Percentiles rank a stretch among this genome's conserved stretches.
Evolutionary conservation across 1,139 yeast genomes (phyloP).

Genomic region (Lodderomyces elongisporus): DNA sequence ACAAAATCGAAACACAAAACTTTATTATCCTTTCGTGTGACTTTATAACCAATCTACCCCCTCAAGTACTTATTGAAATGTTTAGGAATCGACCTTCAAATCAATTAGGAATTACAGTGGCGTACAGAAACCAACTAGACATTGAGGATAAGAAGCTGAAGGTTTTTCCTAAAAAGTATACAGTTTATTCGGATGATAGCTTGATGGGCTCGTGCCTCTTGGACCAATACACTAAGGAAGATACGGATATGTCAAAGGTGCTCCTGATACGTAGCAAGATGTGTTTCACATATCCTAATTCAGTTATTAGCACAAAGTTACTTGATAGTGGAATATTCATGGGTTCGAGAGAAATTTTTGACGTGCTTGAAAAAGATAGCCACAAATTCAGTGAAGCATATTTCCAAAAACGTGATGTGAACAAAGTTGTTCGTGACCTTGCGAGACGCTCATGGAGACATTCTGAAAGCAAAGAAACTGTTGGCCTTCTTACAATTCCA

Average conservation of each 20-base stretch:
- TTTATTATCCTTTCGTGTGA: conserved; percentile 90
- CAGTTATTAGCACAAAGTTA: conserved; percentile 69
- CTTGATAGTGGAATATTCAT: conserved; percentile 78
- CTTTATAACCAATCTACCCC: conserved; percentile 85
- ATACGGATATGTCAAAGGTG: conserved; percentile 63
- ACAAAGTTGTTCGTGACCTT: conserved; percentile 74
- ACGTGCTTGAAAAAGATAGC: conserved; percentile 26
- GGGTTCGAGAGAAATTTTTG: conserved; percentile 54
- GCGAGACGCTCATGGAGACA: conserved; percentile 94
- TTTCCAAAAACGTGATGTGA: conserved; percentile 46
- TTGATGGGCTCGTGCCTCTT: conserved; percentile 45
- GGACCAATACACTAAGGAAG: conserved; percentile 64
- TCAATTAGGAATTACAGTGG: conserved; percentile 67
- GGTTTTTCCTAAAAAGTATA: conserved; percentile 47
- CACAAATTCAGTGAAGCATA: conserved; percentile 34
- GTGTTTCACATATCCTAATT: conserved; percentile 81
- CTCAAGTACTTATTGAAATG: conserved; percentile 80
- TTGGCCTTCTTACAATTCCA: conserved; percentile 64
- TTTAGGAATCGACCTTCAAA: conserved; percentile 64
- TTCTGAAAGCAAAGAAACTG: conserved; percentile 50
- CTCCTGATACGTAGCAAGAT: conserved; percentile 77
- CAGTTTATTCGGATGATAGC: conserved; percentile 45
- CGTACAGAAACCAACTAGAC: conserved; percentile 68
- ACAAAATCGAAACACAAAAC: conserved; percentile 19
- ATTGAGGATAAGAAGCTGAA: conserved; percentile 66